phyloP scores from a whole-genome alignment of 148 eudicot species.

The Arctostaphylos glauca region DNA sequence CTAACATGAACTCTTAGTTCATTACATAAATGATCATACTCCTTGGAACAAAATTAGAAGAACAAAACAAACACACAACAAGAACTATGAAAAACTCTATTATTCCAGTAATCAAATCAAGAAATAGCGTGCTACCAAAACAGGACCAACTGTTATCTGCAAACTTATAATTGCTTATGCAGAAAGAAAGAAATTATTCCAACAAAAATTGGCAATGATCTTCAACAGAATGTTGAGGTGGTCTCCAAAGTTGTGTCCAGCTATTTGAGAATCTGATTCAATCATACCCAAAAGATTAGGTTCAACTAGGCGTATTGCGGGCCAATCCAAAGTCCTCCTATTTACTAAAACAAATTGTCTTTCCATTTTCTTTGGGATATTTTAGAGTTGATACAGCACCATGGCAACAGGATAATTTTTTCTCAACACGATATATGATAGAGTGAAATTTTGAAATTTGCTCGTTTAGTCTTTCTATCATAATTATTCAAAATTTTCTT shows the following conservation, averaged over 20 bases:
- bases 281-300: not conserved
- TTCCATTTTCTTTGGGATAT: not conserved
- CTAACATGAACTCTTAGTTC: too few species aligned
- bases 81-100: too few species aligned
- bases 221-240: not conserved
- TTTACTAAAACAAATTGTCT: too few species aligned
- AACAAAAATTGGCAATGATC: not conserved
- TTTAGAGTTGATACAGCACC: not conserved
- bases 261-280: not conserved
- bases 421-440: not conserved
- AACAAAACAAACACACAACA: too few species aligned
- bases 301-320: not conserved
- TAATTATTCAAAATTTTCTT: too few species aligned
- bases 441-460: not conserved
- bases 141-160: not conserved
- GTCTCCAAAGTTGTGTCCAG: not conserved
- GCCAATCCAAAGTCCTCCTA: too few species aligned
- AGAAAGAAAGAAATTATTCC: not conserved
- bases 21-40: too few species aligned
- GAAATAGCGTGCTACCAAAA: too few species aligned
- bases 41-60: too few species aligned
- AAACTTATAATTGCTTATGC: not conserved
- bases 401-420: not conserved
- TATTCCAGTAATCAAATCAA: too few species aligned
- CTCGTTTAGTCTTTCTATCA: too few species aligned